Evolutionary conservation across 768 basidiomycete species (phyloP).

Genomic region (Rhizopogon vinicolor): DNA sequence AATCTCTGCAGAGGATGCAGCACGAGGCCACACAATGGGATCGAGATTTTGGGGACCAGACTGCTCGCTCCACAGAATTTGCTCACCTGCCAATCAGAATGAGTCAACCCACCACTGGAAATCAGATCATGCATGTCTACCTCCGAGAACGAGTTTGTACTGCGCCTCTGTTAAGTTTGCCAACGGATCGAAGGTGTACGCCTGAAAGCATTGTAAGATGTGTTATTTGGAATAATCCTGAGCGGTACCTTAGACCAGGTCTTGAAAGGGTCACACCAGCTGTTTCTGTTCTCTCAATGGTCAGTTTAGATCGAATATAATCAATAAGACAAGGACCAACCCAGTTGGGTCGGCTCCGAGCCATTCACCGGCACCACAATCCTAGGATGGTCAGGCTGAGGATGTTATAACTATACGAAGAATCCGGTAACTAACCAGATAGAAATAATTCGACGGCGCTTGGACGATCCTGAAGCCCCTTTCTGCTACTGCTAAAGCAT

Average conservation of each 20-base stretch:
- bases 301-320: too few relatives aligned
- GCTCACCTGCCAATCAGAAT: slow-evolving; percentile 39
- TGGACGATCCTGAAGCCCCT: slow-evolving; percentile 64
- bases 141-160: slow-evolving; percentile 62
- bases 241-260: too few relatives aligned
- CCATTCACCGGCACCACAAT: too few relatives aligned
- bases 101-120: not conserved
- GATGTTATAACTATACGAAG: not conserved
- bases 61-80: slow-evolving; percentile 74
- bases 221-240: not conserved
- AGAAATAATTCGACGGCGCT: slow-evolving; percentile 72
- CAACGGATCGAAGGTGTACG: slow-evolving; percentile 71
- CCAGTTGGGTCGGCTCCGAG: too few relatives aligned
- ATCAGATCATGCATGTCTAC: slow-evolving; percentile 28
- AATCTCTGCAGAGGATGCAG: slow-evolving; percentile 66
- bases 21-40: slow-evolving; percentile 66
- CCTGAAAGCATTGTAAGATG: slow-evolving; percentile 27
- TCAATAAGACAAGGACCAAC: too few relatives aligned
- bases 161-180: slow-evolving; percentile 47
- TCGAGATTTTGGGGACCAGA: slow-evolving; percentile 67
- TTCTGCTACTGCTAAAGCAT: slow-evolving; percentile 54
- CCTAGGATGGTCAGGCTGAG: not conserved
- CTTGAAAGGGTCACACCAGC: too few relatives aligned
- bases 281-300: too few relatives aligned
- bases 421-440: slow-evolving; percentile 35